Evolutionary conservation across 2,329 filamentous ascomycete species (phyloP), one percentile per base, ranked within the genome.

Genomic region (Zasmidium citrigriseum): DNA sequence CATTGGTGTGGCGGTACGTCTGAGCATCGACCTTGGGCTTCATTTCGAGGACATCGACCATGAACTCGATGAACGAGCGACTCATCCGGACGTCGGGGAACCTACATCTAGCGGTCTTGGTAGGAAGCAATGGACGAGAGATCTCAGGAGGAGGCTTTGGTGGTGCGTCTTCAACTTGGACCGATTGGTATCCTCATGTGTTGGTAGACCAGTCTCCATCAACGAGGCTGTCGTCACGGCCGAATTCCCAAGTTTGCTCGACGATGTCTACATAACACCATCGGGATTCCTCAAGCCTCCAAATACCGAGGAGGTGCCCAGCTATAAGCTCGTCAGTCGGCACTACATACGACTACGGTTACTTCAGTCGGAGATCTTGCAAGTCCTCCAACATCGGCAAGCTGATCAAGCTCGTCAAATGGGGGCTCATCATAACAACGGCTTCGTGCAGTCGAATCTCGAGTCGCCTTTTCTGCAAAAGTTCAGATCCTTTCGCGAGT

Each of bases 171-270:
- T 98, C 75, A 93, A 66, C 41, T 56, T 98, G 55, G 93, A 98
- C 75, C 86, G 93, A n/a, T 86, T 98, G 4, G 93, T 98, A 52
- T 95, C 91, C 69, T 93, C 91, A 21, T 97, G 93, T 67, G 93
- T 98, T 23, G 93, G 93, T 38, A 83, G 93, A 55, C 95, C 93
- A 5, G 96, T 97, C 69, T 93, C 93, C 25, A 91, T 98, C 63
- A 93, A 89, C n/a, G 95, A 98, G 76, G 90, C 96, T 72, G 91
- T 96, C 63, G 91, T 98, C 68, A 98, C 93, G 14, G 97, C 93
- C 0, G 91, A 96, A 70, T 96, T 97, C 64, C 93, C 93, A 1
- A 96, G 91, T 2, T 76, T 93, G 54, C 80, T 96, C 41, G 93
- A 97, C 68, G 93, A 98, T 75, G 84, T 86, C 60, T 93, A 89